These are phyloP conservation scores for Wallacemonas rigidus DNA, from an alignment of 208 protist species.

Conservation along the genomic window DNA sequence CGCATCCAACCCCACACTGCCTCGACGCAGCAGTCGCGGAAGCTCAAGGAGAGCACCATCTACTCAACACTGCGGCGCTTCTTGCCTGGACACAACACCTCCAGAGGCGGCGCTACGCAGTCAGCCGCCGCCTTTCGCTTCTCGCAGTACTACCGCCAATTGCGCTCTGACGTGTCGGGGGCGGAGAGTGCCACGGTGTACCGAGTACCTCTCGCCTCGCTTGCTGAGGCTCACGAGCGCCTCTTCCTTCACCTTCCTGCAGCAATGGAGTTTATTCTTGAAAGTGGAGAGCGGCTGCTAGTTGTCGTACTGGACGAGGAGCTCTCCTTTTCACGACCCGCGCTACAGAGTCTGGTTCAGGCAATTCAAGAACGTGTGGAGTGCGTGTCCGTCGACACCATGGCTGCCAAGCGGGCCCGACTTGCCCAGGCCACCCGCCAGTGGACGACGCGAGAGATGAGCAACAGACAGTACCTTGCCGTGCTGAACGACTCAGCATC, in stretches of 20 bases:
- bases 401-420: constrained; percentile 36
- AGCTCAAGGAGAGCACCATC: constrained; percentile 25
- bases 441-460: constrained; percentile 86
- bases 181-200: constrained; percentile 52
- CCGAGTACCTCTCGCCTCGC: constrained; percentile 47
- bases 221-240: constrained; percentile 55
- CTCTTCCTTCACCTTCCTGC: constrained; percentile 70
- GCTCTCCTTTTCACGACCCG: constrained; percentile 55
- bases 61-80: constrained; percentile 39
- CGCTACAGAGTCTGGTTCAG: constrained; percentile 37
- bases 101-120: constrained; percentile 18
- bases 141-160: constrained; percentile 79
- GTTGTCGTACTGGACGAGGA: constrained; percentile 69
- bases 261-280: constrained; percentile 64
- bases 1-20: constrained; percentile 49
- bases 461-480: constrained; percentile 92
- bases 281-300: constrained; percentile 56
- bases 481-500: constrained; percentile 90
- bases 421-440: constrained; percentile 36
- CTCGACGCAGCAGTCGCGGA: constrained; percentile 28
- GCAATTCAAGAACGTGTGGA: constrained; percentile 37
- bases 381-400: constrained; percentile 36
- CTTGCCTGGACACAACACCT: constrained; percentile 25
- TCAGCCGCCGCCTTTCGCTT: constrained; percentile 57
- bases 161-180: constrained; percentile 49